A percentile compares a stretch with the other conserved stretches of the same genome.
These are phyloP conservation scores for Aspergillus ellipticus DNA, from an alignment of 495 filamentous ascomycete species.

Conservation along the genomic window DNA sequence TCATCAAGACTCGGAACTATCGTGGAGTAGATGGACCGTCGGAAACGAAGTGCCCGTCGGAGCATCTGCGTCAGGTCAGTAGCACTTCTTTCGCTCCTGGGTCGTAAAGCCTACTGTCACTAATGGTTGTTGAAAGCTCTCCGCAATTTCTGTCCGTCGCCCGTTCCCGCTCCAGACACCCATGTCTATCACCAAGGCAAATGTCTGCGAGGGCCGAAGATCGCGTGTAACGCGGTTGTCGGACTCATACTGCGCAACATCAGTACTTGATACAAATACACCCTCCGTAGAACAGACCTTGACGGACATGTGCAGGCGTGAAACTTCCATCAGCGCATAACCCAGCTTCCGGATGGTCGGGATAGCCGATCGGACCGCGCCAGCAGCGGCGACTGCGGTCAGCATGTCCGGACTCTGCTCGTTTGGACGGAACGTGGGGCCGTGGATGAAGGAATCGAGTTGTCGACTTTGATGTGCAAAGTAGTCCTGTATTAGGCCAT, in stretches of 20 bases:
- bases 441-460: constrained; percentile 56
- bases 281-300: constrained; percentile 35
- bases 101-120: constrained; percentile 33
- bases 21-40: constrained; percentile 41
- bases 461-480: constrained; percentile 47
- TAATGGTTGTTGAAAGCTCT: constrained; percentile 52
- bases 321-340: constrained; percentile 58
- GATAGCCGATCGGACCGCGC: constrained; percentile 52
- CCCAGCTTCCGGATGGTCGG: constrained; percentile 58
- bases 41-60: constrained; percentile 26
- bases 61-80: constrained; percentile 34
- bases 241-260: constrained; percentile 42
- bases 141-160: constrained; percentile 65
- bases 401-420: constrained; percentile 53
- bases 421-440: constrained; percentile 50
- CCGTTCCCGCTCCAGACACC: constrained; percentile 65
- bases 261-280: not conserved
- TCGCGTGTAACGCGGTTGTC: constrained; percentile 55
- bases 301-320: constrained; percentile 46
- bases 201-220: constrained; percentile 52
- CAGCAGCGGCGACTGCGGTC: constrained; percentile 50
- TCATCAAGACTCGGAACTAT: constrained; percentile 44
- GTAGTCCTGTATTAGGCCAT: constrained; percentile 58
- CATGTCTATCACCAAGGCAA: constrained; percentile 52
- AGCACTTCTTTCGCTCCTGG: not conserved